Conservation (phyloP, 768 basidiomycete genomes). For the Glaciozyma antarctica region DNA sequence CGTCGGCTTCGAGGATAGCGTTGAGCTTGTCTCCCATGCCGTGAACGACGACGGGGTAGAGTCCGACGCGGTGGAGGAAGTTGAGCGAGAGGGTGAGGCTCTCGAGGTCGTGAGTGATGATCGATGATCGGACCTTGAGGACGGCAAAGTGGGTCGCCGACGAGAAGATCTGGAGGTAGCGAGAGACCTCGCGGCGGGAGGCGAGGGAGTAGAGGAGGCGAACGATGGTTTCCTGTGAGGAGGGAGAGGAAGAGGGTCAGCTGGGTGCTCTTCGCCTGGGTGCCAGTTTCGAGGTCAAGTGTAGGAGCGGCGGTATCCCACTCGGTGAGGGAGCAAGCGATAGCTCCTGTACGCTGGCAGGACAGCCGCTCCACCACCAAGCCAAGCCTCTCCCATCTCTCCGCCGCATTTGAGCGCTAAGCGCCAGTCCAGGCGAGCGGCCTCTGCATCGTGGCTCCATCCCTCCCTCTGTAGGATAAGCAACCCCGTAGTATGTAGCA, state of each 20-base stretch:
- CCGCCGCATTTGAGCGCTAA: no score
- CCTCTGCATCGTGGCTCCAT: no score
- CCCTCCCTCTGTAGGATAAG: no score
- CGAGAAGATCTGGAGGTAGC: slow-evolving; percentile 95
- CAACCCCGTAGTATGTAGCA: no score
- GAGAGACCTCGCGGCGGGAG: slow-evolving; percentile 92
- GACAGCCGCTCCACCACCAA: no score
- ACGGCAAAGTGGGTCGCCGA: slow-evolving; percentile 51
- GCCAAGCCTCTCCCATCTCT: no score
- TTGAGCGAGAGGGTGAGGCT: slow-evolving; percentile 90
- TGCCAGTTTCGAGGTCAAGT: neutral
- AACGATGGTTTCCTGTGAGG: slow-evolving; percentile 74
- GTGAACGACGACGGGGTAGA: slow-evolving; percentile 96
- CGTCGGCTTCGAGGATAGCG: slow-evolving; percentile 81
- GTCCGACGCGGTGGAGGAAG: slow-evolving; percentile 90
- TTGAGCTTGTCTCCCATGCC: slow-evolving; percentile 70
- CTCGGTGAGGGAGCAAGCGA: no score
- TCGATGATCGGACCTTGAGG: slow-evolving; percentile 95
- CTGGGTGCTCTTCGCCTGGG: neutral
- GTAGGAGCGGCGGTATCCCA: no score
- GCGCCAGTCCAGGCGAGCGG: no score
- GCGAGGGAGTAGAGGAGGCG: slow-evolving; percentile 94
- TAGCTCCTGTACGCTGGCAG: no score
- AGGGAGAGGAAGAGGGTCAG: neutral
- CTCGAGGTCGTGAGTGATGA: slow-evolving; percentile 73